These are phyloP conservation scores for Golovinomyces cichoracearum DNA, from an alignment of 2,329 filamentous ascomycete species.

Conservation along the genomic window DNA sequence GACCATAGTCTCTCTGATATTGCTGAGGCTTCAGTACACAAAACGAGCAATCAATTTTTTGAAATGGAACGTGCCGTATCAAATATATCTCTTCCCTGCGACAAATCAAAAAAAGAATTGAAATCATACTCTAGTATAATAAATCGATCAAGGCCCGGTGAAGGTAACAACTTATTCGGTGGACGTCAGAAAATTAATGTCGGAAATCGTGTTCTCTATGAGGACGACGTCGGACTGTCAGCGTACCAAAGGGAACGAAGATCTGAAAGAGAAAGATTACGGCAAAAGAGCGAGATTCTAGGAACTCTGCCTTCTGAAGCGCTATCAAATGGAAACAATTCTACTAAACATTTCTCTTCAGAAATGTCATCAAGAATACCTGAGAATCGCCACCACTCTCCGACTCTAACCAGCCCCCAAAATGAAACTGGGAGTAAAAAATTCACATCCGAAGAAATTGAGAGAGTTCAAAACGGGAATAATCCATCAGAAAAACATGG, in stretches of 20 bases:
- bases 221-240: conserved; percentile 61
- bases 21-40: conserved; percentile 57
- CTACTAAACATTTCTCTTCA: too few species aligned
- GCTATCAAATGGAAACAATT: too few species aligned
- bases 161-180: conserved; percentile 83
- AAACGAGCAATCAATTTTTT: conserved; percentile 31
- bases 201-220: conserved; percentile 48
- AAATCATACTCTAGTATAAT: conserved; percentile 45
- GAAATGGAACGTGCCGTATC: conserved; percentile 36
- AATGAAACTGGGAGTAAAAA: too few species aligned
- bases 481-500: conserved; percentile 46
- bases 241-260: conserved; percentile 53
- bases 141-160: conserved; percentile 52
- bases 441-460: conserved; percentile 1
- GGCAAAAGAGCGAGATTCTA: not conserved
- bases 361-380: too few species aligned
- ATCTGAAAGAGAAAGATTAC: conserved; percentile 15
- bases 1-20: conserved; percentile 46
- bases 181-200: conserved; percentile 87
- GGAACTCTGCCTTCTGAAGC: too few species aligned
- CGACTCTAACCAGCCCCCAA: too few species aligned
- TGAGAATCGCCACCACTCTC: too few species aligned
- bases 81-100: conserved; percentile 33
- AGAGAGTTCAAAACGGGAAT: conserved; percentile 31
- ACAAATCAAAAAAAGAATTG: conserved; percentile 38